Conservation (phyloP, 345 rosid species). For the Pugionium dolabratum region DNA sequence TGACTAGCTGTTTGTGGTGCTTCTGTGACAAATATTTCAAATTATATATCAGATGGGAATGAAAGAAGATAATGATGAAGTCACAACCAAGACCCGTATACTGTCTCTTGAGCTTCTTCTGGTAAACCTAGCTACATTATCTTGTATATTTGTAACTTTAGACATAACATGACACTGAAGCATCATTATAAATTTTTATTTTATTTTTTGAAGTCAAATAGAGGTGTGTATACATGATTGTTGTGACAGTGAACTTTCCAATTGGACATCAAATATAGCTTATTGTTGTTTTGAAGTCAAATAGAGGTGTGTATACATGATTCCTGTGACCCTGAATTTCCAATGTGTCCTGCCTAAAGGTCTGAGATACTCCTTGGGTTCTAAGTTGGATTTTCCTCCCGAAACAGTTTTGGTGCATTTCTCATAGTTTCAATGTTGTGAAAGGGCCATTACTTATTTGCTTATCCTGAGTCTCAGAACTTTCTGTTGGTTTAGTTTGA, state of each 20-base stretch:
- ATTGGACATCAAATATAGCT: neutral
- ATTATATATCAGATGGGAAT: slow-evolving; percentile 78
- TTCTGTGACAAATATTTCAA: slow-evolving; percentile 25
- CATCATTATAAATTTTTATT: no score
- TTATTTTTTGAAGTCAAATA: slow-evolving; percentile 4
- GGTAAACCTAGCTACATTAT: slow-evolving; percentile 47
- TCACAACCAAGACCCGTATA: slow-evolving; percentile 85
- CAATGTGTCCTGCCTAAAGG: neutral
- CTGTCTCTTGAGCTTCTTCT: slow-evolving; percentile 97
- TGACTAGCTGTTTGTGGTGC: slow-evolving; percentile 35
- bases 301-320: neutral
- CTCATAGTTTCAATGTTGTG: slow-evolving; percentile 13
- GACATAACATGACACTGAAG: slow-evolving; percentile 23
- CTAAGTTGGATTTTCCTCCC: slow-evolving; percentile 22
- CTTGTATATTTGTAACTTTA: slow-evolving; percentile 18
- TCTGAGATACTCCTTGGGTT: slow-evolving; percentile 4
- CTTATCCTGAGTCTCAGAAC: slow-evolving; percentile 2
- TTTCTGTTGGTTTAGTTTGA: slow-evolving; percentile 31
- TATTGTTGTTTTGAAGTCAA: neutral
- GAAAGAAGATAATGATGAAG: slow-evolving; percentile 98
- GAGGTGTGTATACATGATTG: slow-evolving; percentile 8
- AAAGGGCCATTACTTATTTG: slow-evolving; percentile 14
- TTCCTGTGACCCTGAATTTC: neutral
- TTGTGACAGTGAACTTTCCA: slow-evolving; percentile 9
- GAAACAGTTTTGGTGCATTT: neutral